Evolutionary conservation across 2,329 filamentous ascomycete genomes (phyloP), one percentile per base, ranked within the genome.

Genomic region (Penicillium occitanis): DNA sequence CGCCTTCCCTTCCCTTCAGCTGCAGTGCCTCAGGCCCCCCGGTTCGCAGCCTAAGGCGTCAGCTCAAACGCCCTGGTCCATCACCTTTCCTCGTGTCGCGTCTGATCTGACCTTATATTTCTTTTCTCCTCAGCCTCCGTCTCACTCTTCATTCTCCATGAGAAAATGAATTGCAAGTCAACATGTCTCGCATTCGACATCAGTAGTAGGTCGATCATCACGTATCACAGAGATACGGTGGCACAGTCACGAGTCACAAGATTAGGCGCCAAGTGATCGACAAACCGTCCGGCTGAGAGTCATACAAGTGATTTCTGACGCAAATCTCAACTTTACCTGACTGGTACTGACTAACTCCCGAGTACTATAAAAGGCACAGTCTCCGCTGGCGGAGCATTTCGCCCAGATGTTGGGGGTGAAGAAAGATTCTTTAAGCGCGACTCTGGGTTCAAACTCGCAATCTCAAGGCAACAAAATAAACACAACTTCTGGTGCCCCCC

Each of bases 171-270:
- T 14, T 17, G 37, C 40, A 2, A 44, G 22, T 14, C 19, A 19
- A 51, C 57, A 40, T 51, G 22, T 44, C 46, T 25, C 42, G 40
- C 19, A 33, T 40, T 33, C 40, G 17, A 46, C 40, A 17, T 22
- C 53, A 57, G n/a, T 37, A 25, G 40, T 57, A 57, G 53, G 53
- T 57, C 8, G n/a, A 8, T 17, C 51, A 35, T 55, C 51, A 55
- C 28, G 28, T 22, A 37, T 57, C 33, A 2, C 30, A 37, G 51
- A 37, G 51, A 57, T 35, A 57, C 42, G 37, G 40, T 66, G 65
- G 55, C 61, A 50, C 51, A 17, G 65, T 66, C 65, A 66, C 64
- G 59, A 44, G 60, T 53, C 61, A 66, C 65, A 48, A 62, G 53
- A 17, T 33, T 50, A 35, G 19, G 33, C 44, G 65, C 61, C 61